A percentile compares a stretch with the other conserved stretches of the same genome.
These are phyloP conservation scores for Postia placenta DNA, from an alignment of 768 basidiomycete genomes.

Conservation along the genomic window DNA sequence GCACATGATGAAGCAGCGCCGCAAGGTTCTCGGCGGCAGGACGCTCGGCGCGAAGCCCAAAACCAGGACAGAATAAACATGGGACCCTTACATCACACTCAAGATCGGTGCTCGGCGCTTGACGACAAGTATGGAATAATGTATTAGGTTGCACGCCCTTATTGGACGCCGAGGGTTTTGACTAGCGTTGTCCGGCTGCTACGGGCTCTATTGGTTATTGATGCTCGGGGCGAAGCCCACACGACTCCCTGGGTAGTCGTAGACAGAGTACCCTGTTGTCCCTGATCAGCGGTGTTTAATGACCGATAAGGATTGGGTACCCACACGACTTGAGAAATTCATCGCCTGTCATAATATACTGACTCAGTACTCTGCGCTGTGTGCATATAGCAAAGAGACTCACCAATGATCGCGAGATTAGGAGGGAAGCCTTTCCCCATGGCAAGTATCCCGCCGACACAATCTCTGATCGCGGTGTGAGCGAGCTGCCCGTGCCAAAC, in stretches of 20 bases:
- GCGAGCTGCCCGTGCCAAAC: neutral
- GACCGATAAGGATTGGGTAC: conserved; percentile 19
- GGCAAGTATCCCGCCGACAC: conserved; percentile 50
- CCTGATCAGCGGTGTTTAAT: neutral
- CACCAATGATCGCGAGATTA: conserved; percentile 55
- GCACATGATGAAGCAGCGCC: conserved; percentile 54
- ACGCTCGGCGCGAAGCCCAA: conserved; percentile 32
- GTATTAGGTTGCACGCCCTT: no score
- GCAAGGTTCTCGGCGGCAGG: conserved; percentile 43
- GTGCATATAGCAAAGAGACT: conserved; percentile 9
- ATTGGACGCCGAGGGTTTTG: no score
- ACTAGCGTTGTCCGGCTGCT: no score
- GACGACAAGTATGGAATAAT: no score
- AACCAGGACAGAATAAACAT: no score
- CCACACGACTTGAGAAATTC: conserved; percentile 64
- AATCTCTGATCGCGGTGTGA: conserved; percentile 30
- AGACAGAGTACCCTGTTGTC: conserved; percentile 51
- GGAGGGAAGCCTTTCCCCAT: conserved; percentile 39
- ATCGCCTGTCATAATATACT: conserved; percentile 42
- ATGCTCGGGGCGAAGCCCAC: conserved; percentile 56
- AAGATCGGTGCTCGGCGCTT: no score
- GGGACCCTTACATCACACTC: no score
- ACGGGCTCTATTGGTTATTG: conserved; percentile 41
- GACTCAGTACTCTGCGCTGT: no score
- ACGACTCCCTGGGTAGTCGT: conserved; percentile 50